Conservation (phyloP, 176 grass and related monocot genomes). For the Raddia distichophylla region DNA sequence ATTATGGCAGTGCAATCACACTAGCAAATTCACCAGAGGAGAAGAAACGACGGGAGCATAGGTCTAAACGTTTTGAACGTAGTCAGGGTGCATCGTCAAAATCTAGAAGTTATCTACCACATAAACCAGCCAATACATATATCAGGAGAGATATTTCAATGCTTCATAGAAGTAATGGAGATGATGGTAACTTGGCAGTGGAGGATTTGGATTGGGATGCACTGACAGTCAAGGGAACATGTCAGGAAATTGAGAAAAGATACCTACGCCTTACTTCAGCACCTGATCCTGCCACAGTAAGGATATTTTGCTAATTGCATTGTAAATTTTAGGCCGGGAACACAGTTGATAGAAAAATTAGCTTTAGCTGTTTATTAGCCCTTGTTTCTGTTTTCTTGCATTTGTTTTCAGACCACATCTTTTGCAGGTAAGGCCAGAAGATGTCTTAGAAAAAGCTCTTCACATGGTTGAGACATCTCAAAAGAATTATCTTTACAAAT, state of each 20-base stretch:
- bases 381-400: slow-evolving; percentile 20
- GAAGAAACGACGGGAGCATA: slow-evolving; percentile 75
- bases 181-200: slow-evolving; percentile 54
- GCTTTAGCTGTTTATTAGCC: background rate
- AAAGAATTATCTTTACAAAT: slow-evolving; percentile 97
- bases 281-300: slow-evolving; percentile 84
- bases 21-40: slow-evolving; percentile 78
- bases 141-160: slow-evolving; percentile 53
- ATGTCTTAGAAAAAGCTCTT: slow-evolving; percentile 92
- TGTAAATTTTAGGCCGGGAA: slow-evolving; percentile 42
- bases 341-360: slow-evolving; percentile 23
- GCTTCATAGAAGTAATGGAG: slow-evolving; percentile 57
- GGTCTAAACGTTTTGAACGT: slow-evolving; percentile 84
- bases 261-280: slow-evolving; percentile 91
- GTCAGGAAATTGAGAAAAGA: slow-evolving; percentile 84
- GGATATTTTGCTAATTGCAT: slow-evolving; percentile 27
- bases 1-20: slow-evolving; percentile 65
- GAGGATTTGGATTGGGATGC: slow-evolving; percentile 97
- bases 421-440: slow-evolving; percentile 87
- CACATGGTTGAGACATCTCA: slow-evolving; percentile 77
- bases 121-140: slow-evolving; percentile 50
- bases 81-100: slow-evolving; percentile 47
- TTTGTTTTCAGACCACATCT: slow-evolving; percentile 33
- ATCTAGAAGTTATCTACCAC: slow-evolving; percentile 36
- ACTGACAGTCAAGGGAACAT: slow-evolving; percentile 90